Evolutionary conservation across 2,329 filamentous ascomycete species (phyloP).

Genomic region (Fusarium sp.): DNA sequence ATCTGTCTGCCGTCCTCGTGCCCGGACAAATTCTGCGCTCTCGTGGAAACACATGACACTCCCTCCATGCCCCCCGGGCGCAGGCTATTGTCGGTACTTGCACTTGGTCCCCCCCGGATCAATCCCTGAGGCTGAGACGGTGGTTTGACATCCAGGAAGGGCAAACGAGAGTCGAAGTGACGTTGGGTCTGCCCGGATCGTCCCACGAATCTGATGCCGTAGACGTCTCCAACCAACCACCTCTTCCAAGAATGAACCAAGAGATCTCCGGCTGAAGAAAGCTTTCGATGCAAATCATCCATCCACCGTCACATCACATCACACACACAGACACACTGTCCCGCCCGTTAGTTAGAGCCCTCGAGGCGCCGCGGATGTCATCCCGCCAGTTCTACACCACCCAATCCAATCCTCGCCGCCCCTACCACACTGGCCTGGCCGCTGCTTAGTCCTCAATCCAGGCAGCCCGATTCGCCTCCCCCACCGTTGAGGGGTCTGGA

Average conservation of each 20-base stretch:
- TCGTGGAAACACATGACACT: conserved; percentile 20
- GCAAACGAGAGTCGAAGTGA: conserved; percentile 38
- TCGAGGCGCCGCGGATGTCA: conserved; percentile 37
- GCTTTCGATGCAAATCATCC: conserved; percentile 29
- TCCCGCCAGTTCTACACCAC: conserved; percentile 30
- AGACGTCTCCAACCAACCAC: neutral
- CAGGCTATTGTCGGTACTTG: conserved; percentile 15
- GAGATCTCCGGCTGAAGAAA: conserved; percentile 19
- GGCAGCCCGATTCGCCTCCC: conserved; percentile 1
- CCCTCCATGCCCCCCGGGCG: neutral
- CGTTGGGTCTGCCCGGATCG: conserved; percentile 31
- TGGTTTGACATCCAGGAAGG: neutral
- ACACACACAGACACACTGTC: conserved; percentile 11
- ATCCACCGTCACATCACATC: neutral
- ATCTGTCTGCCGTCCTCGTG: conserved; percentile 25
- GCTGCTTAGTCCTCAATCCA: neutral
- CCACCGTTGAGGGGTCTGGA: conserved; percentile 35
- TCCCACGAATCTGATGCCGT: conserved; percentile 17
- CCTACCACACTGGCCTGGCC: conserved; percentile 4
- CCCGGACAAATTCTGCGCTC: conserved; percentile 13
- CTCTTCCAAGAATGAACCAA: neutral
- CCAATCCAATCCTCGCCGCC: conserved; percentile 10
- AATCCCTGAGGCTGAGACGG: conserved; percentile 5
- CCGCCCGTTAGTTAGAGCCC: neutral
- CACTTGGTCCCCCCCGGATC: neutral